phyloP scores from a whole-genome alignment of 2,329 filamentous ascomycete genomes.

The Fusarium drepaniforme region DNA sequence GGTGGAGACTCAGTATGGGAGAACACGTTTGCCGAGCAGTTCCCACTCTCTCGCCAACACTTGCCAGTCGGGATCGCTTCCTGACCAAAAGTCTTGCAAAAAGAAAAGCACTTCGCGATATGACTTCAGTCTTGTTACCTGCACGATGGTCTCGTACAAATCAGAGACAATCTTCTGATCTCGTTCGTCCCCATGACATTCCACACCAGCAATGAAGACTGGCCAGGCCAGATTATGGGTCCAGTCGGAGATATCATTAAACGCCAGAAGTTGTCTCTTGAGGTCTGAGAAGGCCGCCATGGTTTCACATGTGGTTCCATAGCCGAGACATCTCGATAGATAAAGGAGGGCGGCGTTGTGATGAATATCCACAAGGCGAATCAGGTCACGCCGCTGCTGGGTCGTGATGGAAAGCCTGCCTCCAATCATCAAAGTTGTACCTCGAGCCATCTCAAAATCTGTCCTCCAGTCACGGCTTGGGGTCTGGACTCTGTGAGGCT shows the following conservation, averaged over 20 bases:
- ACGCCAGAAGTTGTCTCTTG: background rate
- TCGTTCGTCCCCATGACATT: constrained; percentile 35
- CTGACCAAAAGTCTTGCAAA: constrained; percentile 43
- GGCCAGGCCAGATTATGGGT: constrained; percentile 48
- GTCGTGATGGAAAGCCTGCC: constrained; percentile 37
- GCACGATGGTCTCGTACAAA: background rate
- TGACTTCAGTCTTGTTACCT: constrained; percentile 8
- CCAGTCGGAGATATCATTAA: constrained; percentile 13
- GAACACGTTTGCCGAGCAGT: background rate
- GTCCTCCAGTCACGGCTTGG: background rate
- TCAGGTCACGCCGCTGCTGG: constrained; percentile 39
- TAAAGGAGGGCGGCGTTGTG: constrained; percentile 46
- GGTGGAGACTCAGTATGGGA: background rate
- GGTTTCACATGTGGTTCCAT: background rate
- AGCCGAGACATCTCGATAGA: constrained; percentile 42
- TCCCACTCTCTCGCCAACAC: constrained; percentile 35
- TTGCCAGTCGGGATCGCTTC: constrained; percentile 42
- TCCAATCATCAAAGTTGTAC: constrained; percentile 44
- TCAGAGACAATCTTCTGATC: background rate
- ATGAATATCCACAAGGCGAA: constrained; percentile 46
- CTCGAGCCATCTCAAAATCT: constrained; percentile 45
- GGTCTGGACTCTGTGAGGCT: background rate
- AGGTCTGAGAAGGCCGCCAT: background rate
- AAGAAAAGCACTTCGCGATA: constrained; percentile 7
- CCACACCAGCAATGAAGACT: constrained; percentile 45